Base-by-base conservation (phyloP, 2,329 filamentous ascomycete species). In the Seiridium cupressi region DNA sequence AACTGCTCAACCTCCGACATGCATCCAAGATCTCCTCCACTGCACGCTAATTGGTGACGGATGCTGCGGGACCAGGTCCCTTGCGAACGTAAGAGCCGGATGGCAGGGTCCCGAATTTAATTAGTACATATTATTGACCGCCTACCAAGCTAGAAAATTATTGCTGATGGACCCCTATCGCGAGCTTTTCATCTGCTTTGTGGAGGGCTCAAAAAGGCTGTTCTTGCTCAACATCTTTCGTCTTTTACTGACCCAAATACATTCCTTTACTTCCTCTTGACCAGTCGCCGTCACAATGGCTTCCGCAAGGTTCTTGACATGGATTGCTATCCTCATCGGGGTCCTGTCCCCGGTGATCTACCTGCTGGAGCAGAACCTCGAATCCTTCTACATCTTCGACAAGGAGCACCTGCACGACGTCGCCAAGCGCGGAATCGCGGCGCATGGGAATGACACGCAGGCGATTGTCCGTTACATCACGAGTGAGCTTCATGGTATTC, bases 321-420 rank as follows among this genome's bases (percentile, higher is more conserved):
- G 59, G 55, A 56, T 61, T 40, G 59, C 59, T 57, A 59, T 60
- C 62, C 53, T 59, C 35, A 35, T 63, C 55, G 51, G 46, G 55
- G 67, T 87, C 58, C 66, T 86, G 51, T 76, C 81, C 10, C 80
- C 82, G 6, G 66, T 86, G 58, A 77, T 82, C 67, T 84, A 83
- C 74, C 67, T 82, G 61, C 72, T 87, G 46, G 86, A 89, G 73
- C 78, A 81, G 67, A 84, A 84, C 73, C 77, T 86, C 60, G 79
- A 85, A 63, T 76, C 73, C 60, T 88, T 93, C 79, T 95, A 93
- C 82, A 85, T 95, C 74, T 93, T 96, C 76, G 78, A 87, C 58
- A 84, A 84, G 2, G 79, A 81, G 13, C 82, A 91, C 63, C 82
- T 96, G 62, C 86, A 92, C 71, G 82, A 88, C 62, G 77, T 95